phyloP scores from a whole-genome alignment of 352 stramenopile species.

The Phytophthora europaea region DNA sequence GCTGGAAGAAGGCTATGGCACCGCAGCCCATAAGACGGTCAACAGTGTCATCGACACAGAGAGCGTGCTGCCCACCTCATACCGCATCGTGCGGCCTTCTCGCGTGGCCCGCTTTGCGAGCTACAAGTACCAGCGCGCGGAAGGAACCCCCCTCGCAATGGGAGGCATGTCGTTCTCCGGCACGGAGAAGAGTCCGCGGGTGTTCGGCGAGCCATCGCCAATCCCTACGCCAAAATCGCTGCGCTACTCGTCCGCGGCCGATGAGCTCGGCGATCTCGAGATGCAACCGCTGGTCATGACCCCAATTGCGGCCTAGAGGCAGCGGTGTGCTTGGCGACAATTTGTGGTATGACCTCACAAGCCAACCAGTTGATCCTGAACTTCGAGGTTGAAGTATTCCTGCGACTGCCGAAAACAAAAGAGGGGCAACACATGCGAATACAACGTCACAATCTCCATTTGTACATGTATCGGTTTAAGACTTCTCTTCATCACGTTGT shows the following conservation, averaged over 20 bases:
- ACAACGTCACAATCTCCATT: neutral
- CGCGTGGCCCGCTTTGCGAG: slow-evolving; percentile 29
- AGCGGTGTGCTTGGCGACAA: no score
- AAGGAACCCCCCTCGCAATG: slow-evolving; percentile 28
- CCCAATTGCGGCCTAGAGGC: slow-evolving; percentile 28
- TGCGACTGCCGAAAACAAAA: slow-evolving; percentile 26
- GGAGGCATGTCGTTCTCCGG: slow-evolving; percentile 27
- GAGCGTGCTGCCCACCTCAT: slow-evolving; percentile 18
- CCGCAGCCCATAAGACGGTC: slow-evolving; percentile 12
- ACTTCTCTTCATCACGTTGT: slow-evolving; percentile 21
- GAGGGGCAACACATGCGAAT: slow-evolving; percentile 4
- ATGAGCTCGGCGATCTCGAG: slow-evolving; percentile 25
- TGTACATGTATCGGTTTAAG: neutral
- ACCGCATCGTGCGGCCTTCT: slow-evolving; percentile 37
- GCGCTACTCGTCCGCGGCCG: slow-evolving; percentile 20
- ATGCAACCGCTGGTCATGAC: slow-evolving; percentile 37
- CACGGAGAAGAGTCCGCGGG: slow-evolving; percentile 22
- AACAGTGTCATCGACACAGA: slow-evolving; percentile 13
- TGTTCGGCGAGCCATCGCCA: slow-evolving; percentile 24
- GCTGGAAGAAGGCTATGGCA: slow-evolving; percentile 35
- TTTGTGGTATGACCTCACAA: no score
- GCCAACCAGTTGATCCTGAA: slow-evolving; percentile 4
- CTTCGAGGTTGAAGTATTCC: slow-evolving; percentile 27
- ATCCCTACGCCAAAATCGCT: slow-evolving; percentile 12
- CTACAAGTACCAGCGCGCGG: slow-evolving; percentile 35